Evolutionary conservation across 768 basidiomycete species (phyloP).

Genomic region (Lyophyllum atratum): DNA sequence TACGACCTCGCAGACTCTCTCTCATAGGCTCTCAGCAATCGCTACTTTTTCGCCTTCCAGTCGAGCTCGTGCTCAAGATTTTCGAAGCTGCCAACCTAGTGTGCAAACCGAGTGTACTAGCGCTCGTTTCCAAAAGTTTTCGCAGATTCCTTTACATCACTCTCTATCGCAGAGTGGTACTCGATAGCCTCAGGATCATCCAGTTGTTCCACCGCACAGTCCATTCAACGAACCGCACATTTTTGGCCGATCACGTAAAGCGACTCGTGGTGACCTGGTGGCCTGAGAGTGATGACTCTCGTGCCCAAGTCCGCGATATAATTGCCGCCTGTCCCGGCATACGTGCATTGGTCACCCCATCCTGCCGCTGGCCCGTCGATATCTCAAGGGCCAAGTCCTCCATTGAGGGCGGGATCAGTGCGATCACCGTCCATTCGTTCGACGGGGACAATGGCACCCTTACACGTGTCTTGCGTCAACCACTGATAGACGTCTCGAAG

Average conservation of each 20-base stretch:
- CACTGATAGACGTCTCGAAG: constrained; percentile 11
- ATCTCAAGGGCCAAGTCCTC: constrained; percentile 13
- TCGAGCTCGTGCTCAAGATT: constrained; percentile 38
- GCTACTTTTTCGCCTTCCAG: constrained; percentile 34
- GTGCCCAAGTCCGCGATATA: constrained; percentile 27
- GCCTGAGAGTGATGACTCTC: constrained; percentile 12
- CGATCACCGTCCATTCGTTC: constrained; percentile 31
- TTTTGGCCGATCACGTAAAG: constrained; percentile 34
- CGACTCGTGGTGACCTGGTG: constrained; percentile 36
- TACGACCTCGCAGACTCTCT: constrained; percentile 17
- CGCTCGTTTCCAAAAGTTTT: constrained; percentile 32
- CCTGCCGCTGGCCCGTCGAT: constrained; percentile 19
- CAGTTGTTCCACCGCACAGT: constrained; percentile 38
- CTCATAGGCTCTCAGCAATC: constrained; percentile 18
- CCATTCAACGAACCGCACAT: constrained; percentile 23
- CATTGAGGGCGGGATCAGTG: constrained; percentile 18
- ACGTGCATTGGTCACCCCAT: constrained; percentile 30
- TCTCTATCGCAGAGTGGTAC: constrained; percentile 40
- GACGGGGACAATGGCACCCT: constrained; percentile 14
- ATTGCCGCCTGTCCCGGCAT: constrained; percentile 35
- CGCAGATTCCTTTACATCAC: constrained; percentile 32
- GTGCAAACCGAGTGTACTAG: constrained; percentile 29
- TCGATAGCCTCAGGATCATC: constrained; percentile 29
- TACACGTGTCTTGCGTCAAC: neutral
- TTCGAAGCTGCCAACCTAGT: constrained; percentile 34